Evolutionary conservation across 371 early-diverging fungal genomes (phyloP).

Genomic region (Fennellomyces sp.): DNA sequence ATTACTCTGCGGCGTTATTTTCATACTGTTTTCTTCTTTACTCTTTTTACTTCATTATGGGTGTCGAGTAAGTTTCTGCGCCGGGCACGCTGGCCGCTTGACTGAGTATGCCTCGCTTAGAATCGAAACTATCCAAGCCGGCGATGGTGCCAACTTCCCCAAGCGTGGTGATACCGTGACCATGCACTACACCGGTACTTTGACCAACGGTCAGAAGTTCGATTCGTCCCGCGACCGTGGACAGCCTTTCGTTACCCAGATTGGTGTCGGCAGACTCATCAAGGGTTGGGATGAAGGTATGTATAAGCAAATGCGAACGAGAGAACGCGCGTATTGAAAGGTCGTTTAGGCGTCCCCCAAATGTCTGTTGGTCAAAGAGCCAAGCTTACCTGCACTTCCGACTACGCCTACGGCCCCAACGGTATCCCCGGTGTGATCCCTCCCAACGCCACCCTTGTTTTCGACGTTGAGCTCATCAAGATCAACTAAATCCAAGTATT

Average conservation of each 20-base stretch:
- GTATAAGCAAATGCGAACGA: not conserved
- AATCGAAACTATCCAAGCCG: slow-evolving; percentile 55
- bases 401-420: slow-evolving; percentile 75
- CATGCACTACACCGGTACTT: slow-evolving; percentile 79
- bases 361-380: slow-evolving; percentile 81
- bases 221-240: slow-evolving; percentile 88
- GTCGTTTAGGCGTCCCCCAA: slow-evolving; percentile 63
- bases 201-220: slow-evolving; percentile 77
- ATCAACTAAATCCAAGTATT: slow-evolving; percentile 65
- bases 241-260: slow-evolving; percentile 74
- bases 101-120: slow-evolving; percentile 8
- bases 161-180: slow-evolving; percentile 72
- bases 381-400: slow-evolving; percentile 70
- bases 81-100: not conserved
- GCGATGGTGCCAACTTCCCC: slow-evolving; percentile 87
- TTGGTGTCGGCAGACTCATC: slow-evolving; percentile 96
- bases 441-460: slow-evolving; percentile 79
- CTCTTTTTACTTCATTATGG: not conserved
- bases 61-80: slow-evolving; percentile 4
- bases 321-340: not conserved
- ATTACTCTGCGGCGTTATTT: not conserved
- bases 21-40: not conserved
- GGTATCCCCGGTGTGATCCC: slow-evolving; percentile 82
- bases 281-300: slow-evolving; percentile 75
- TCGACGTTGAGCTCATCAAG: slow-evolving; percentile 80